Conservation (phyloP, 306 rosid genomes). For the Fragaria vesca region DNA sequence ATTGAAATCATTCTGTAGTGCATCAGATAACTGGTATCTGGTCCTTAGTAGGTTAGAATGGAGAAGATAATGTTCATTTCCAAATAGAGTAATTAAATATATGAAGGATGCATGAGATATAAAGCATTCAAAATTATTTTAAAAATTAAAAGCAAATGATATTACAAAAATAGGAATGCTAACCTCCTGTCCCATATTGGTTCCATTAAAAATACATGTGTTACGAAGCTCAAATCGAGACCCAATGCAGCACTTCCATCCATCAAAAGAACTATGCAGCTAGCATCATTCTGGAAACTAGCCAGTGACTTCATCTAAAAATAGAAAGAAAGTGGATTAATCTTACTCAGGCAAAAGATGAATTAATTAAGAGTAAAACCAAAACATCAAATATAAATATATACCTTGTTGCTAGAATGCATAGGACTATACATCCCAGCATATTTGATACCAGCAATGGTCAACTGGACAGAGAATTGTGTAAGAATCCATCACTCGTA, state of each 20-base stretch:
- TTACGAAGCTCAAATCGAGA: slow-evolving; percentile 93
- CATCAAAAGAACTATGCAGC: slow-evolving; percentile 90
- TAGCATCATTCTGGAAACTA: slow-evolving; percentile 73
- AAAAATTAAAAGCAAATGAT: not conserved
- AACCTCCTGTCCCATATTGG: slow-evolving; percentile 99
- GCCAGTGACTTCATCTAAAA: slow-evolving; percentile 83
- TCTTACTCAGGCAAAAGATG: slow-evolving; percentile 2
- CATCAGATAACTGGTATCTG: not conserved
- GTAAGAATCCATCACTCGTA: slow-evolving; percentile 25
- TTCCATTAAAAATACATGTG: slow-evolving; percentile 89
- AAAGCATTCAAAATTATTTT: not conserved
- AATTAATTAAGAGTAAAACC: slow-evolving; percentile 5
- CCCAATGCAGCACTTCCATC: slow-evolving; percentile 99
- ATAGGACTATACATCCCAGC: slow-evolving; percentile 95
- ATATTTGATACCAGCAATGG: slow-evolving; percentile 74
- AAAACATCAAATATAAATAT: not conserved
- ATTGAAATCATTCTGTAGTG: not conserved
- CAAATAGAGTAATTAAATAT: not conserved
- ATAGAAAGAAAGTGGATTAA: slow-evolving; percentile 32
- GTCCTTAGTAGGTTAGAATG: not conserved
- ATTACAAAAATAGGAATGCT: not conserved
- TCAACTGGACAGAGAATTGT: slow-evolving; percentile 50
- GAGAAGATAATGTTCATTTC: not conserved
- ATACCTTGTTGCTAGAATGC: slow-evolving; percentile 84
- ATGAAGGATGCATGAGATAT: not conserved